These are phyloP conservation scores for Pelargonium citronellum DNA, from an alignment of 441 rosid genomes.

Conservation along the genomic window DNA sequence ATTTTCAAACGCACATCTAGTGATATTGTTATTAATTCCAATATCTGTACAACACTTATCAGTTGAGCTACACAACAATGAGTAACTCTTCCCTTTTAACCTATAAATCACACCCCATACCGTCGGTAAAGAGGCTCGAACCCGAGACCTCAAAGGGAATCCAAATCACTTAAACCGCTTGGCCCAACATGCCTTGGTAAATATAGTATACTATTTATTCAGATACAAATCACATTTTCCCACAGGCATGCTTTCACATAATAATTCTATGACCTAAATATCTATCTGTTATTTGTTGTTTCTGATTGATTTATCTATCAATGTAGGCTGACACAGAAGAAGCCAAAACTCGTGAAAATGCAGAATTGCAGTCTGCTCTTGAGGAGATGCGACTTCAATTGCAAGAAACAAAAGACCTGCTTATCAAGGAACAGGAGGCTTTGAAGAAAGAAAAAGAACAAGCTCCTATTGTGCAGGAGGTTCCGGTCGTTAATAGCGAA, in stretches of 20 bases:
- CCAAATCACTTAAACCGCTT: too few relatives aligned
- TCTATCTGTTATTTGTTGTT: constrained; percentile 5
- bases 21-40: neutral
- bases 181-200: too few relatives aligned
- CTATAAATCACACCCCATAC: too few relatives aligned
- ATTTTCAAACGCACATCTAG: neutral
- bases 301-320: constrained; percentile 19
- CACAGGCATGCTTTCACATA: neutral
- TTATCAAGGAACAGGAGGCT: constrained; percentile 66
- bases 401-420: constrained; percentile 74
- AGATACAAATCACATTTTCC: neutral
- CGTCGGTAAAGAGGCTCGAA: too few relatives aligned
- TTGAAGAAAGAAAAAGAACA: constrained; percentile 30
- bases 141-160: too few relatives aligned
- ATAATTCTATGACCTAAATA: neutral
- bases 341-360: constrained; percentile 65
- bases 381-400: constrained; percentile 60
- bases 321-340: constrained; percentile 79
- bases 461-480: constrained; percentile 38
- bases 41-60: neutral
- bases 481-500: constrained; percentile 48
- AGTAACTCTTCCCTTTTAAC: constrained; percentile 24
- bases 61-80: constrained; percentile 60
- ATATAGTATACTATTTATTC: too few relatives aligned
- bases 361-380: constrained; percentile 59